Percentiles rank a stretch among this genome's conserved stretches.
Evolutionary conservation across 2,329 filamentous ascomycete genomes (phyloP).

Genomic region (Albifimbria verrucaria): DNA sequence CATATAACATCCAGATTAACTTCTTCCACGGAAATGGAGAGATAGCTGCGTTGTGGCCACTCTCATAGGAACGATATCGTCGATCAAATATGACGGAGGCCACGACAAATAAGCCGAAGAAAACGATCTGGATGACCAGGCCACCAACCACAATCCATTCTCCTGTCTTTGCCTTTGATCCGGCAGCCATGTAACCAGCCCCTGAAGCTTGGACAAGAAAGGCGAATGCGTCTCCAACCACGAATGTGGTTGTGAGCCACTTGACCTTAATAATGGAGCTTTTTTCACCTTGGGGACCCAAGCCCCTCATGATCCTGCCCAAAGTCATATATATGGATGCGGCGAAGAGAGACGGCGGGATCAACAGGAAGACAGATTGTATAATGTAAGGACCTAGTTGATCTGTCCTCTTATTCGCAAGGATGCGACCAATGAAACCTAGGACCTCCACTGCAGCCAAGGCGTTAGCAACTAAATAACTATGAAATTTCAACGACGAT

Average conservation of each 20-base stretch:
- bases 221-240: background rate
- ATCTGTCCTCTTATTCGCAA: slow-evolving; percentile 8
- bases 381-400: slow-evolving; percentile 11
- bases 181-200: background rate
- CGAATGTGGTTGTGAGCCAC: background rate
- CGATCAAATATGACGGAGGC: background rate
- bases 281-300: background rate
- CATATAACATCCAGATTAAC: background rate
- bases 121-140: background rate
- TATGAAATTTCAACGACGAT: rapidly evolving
- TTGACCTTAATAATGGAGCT: background rate
- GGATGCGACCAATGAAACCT: slow-evolving; percentile 11
- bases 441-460: slow-evolving; percentile 5
- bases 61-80: background rate
- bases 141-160: background rate
- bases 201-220: background rate
- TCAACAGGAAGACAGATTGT: slow-evolving; percentile 11
- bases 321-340: slow-evolving; percentile 14
- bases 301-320: background rate
- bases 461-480: background rate
- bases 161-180: background rate
- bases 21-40: background rate
- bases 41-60: background rate
- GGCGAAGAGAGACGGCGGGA: background rate
- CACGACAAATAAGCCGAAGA: background rate